Conservation (phyloP, 192 early-diverging fungal species). For the Helicostylum pulchrum region DNA sequence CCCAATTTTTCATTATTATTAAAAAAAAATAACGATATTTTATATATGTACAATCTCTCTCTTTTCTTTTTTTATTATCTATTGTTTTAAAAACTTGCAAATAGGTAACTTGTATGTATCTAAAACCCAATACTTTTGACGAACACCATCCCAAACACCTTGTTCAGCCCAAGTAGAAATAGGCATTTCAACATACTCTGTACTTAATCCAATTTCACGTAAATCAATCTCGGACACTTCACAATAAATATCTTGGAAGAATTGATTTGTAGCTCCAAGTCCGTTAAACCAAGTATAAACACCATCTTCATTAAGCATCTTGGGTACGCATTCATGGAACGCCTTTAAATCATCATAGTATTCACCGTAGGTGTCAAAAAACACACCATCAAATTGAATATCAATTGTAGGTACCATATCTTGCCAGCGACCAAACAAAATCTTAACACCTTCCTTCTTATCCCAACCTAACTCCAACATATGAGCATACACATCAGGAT, state of each 20-base stretch:
- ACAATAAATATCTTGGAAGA: conserved; percentile 97
- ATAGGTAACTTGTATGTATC: conserved; percentile 73
- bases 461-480: conserved; percentile 87
- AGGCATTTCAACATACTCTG: conserved; percentile 67
- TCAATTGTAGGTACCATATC: conserved; percentile 72
- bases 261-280: conserved; percentile 85
- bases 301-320: conserved; percentile 69
- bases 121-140: conserved; percentile 69
- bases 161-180: conserved; percentile 75
- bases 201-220: conserved; percentile 72
- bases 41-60: background rate
- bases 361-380: conserved; percentile 94
- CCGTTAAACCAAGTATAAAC: conserved; percentile 97
- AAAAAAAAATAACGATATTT: too few relatives aligned
- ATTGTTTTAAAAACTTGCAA: conserved; percentile 51
- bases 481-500: conserved; percentile 90
- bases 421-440: conserved; percentile 93
- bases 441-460: conserved; percentile 75
- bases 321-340: conserved; percentile 70
- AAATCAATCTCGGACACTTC: conserved; percentile 81
- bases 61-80: background rate
- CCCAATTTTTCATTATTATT: too few relatives aligned
- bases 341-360: conserved; percentile 84
- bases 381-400: conserved; percentile 84
- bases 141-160: conserved; percentile 79